Evolutionary conservation across 2,329 filamentous ascomycete species (phyloP).

Genomic region (Ophiosphaerella korrae): DNA sequence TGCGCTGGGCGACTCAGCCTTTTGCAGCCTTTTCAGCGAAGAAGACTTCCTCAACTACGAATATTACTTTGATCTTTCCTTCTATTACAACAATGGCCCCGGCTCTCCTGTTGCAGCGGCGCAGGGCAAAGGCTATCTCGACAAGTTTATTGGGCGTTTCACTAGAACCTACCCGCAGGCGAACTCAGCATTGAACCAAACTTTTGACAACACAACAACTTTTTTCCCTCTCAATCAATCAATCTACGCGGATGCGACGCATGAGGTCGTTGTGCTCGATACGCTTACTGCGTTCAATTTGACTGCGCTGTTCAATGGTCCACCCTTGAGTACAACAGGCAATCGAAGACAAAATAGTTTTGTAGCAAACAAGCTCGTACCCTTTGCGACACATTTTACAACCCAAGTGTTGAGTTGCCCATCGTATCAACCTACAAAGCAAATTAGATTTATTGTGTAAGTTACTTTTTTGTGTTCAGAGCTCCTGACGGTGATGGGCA

Average conservation of each 20-base stretch:
- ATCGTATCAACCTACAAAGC: constrained; percentile 26
- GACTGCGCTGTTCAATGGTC: constrained; percentile 36
- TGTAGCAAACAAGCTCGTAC: constrained; percentile 34
- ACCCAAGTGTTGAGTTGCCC: constrained; percentile 34
- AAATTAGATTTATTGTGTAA: constrained; percentile 38
- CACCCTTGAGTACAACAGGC: constrained; percentile 22
- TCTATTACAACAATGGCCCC: constrained; percentile 43
- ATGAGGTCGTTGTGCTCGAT: constrained; percentile 48
- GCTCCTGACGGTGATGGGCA: background rate
- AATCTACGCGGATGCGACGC: constrained; percentile 51
- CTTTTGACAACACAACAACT: constrained; percentile 49
- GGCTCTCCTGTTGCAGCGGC: constrained; percentile 39
- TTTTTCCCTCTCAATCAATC: constrained; percentile 53
- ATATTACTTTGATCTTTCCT: constrained; percentile 51
- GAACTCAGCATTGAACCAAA: constrained; percentile 29
- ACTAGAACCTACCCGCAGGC: constrained; percentile 27
- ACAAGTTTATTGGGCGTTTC: constrained; percentile 37
- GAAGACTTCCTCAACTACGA: constrained; percentile 53
- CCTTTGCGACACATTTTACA: constrained; percentile 40
- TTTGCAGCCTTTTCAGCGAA: constrained; percentile 51
- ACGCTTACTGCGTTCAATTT: constrained; percentile 36
- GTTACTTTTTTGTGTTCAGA: constrained; percentile 1
- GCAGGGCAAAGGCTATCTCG: constrained; percentile 39
- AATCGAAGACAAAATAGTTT: constrained; percentile 31
- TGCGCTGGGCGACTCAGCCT: constrained; percentile 51